Percentiles rank a stretch among this genome's conserved stretches.
Conservation (phyloP, 2,329 filamentous ascomycete genomes). For the Colletotrichum lini region DNA sequence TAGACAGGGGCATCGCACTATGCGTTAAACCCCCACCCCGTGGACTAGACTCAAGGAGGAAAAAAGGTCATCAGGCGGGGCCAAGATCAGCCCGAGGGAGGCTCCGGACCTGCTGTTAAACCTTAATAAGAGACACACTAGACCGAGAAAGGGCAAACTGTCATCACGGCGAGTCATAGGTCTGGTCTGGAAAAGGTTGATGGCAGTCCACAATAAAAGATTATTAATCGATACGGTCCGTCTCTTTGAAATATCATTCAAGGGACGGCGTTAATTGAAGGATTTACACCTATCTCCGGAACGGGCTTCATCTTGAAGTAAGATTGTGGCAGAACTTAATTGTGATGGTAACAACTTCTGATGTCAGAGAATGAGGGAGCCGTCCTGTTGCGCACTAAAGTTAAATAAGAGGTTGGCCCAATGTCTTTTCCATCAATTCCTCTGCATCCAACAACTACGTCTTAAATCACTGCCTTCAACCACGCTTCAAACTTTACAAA, state of each 20-base stretch:
- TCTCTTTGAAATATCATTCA: neutral
- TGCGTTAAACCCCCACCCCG: neutral
- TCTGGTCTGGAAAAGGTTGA: neutral
- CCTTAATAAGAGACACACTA: neutral
- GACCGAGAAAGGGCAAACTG: slow-evolving; percentile 14
- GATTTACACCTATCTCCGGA: neutral
- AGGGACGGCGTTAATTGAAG: neutral
- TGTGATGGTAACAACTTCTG: neutral
- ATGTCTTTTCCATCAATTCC: neutral
- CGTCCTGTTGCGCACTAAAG: too few relatives aligned
- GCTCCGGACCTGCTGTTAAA: too few relatives aligned
- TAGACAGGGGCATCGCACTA: neutral
- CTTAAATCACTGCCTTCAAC: too few relatives aligned
- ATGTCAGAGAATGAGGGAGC: too few relatives aligned
- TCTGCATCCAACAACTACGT: too few relatives aligned
- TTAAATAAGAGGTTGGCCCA: too few relatives aligned
- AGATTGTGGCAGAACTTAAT: neutral
- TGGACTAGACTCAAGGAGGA: neutral
- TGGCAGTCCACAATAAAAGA: neutral
- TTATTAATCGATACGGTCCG: neutral
- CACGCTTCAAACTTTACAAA: neutral
- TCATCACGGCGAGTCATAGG: slow-evolving; percentile 24
- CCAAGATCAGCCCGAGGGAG: neutral
- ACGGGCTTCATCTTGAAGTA: neutral
- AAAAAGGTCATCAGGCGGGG: neutral